Evolutionary conservation across 1,284 basidiomycete genomes (phyloP).

Genomic region (Cutaneotrichosporon sp.): DNA sequence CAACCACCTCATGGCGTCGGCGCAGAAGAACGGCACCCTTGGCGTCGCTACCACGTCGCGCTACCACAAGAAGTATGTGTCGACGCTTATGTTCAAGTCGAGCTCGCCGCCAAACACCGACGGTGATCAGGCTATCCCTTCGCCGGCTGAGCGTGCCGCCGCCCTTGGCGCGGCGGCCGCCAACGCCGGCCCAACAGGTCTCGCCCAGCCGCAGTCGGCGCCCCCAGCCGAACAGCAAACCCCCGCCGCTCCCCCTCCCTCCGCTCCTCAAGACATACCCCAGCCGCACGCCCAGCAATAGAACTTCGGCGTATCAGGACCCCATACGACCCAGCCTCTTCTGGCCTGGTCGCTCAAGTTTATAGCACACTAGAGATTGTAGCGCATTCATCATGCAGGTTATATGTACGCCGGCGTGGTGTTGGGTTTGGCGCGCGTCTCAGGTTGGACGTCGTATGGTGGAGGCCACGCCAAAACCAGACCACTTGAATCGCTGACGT

Average conservation of each 20-base stretch:
- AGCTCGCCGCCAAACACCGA: conserved; percentile 1
- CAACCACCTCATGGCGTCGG: conserved; percentile 79
- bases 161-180: neutral
- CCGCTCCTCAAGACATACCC: neutral
- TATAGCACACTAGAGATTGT: neutral
- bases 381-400: neutral
- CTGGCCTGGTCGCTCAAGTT: neutral
- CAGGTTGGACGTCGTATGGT: neutral
- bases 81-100: conserved; percentile 51
- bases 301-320: neutral
- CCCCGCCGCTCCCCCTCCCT: neutral
- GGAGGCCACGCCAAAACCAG: conserved; percentile 1
- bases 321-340: no score
- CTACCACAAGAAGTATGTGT: conserved; percentile 84
- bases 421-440: neutral
- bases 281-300: neutral
- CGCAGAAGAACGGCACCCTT: conserved; percentile 86
- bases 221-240: neutral
- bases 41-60: conserved; percentile 90
- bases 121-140: neutral
- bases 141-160: neutral
- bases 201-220: neutral
- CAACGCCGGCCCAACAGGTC: neutral
- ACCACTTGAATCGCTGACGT: neutral
- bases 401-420: neutral